Conservation (phyloP, 2,329 filamentous ascomycete species). For the Cladophialophora carrionii region DNA sequence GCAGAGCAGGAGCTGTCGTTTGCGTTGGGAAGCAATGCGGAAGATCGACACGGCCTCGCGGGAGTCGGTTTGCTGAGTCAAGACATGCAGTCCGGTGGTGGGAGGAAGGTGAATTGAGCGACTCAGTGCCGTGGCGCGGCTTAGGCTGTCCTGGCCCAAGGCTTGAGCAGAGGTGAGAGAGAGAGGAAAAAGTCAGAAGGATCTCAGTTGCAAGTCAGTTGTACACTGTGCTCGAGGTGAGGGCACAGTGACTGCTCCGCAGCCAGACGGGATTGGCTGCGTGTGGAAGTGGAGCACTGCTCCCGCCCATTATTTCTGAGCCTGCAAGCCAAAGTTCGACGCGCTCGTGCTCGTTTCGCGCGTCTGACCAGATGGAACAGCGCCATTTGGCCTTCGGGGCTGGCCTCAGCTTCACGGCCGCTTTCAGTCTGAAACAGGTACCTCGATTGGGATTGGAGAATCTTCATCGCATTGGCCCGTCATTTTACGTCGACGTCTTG, state of each 20-base stretch:
- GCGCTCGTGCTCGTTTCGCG: constrained; percentile 9
- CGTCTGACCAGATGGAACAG: constrained; percentile 13
- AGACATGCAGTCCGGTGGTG: constrained; percentile 12
- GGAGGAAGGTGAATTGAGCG: constrained; percentile 3
- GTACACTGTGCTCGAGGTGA: constrained; percentile 7
- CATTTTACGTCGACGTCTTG: constrained; percentile 15
- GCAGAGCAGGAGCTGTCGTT: constrained; percentile 20
- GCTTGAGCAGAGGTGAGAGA: background rate
- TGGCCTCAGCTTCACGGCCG: background rate
- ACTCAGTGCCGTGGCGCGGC: background rate
- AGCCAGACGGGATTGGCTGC: constrained; percentile 16
- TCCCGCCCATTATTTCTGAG: constrained; percentile 11
- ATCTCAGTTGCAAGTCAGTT: constrained; percentile 6
- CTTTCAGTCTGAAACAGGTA: constrained; percentile 15
- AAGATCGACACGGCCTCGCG: constrained; percentile 20
- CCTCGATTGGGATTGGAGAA: constrained; percentile 16
- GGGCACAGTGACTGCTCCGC: constrained; percentile 14
- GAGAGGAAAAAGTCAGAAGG: background rate
- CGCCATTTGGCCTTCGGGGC: constrained; percentile 10
- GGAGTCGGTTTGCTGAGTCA: constrained; percentile 27
- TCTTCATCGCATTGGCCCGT: constrained; percentile 17
- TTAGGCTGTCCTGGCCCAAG: background rate
- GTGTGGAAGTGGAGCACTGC: background rate
- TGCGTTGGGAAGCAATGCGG: constrained; percentile 14
- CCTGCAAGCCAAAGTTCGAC: constrained; percentile 5